phyloP scores from a whole-genome alignment of 805 yeast species.

The Nadsonia fulvescens region DNA sequence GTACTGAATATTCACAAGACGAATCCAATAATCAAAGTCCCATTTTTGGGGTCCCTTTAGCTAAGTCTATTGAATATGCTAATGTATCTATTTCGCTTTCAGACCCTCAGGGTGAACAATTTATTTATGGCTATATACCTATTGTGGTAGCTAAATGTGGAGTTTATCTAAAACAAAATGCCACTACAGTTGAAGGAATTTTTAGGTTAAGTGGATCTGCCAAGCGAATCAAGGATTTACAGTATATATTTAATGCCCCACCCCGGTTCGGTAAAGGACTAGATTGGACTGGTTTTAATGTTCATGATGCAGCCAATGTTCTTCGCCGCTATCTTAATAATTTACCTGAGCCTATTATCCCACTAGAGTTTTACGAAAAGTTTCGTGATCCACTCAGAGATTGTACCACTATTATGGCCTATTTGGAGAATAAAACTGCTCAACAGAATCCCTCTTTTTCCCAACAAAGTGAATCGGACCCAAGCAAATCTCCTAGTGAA shows the following conservation, averaged over 20 bases:
- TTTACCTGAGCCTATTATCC: constrained; percentile 83
- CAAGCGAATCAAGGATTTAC: constrained; percentile 73
- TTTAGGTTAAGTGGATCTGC: constrained; percentile 87
- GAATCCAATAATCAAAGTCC: constrained; percentile 14
- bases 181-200: constrained; percentile 67
- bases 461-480: not conserved
- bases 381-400: constrained; percentile 62
- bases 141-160: constrained; percentile 94
- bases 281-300: constrained; percentile 85
- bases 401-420: constrained; percentile 43
- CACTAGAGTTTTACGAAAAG: constrained; percentile 52
- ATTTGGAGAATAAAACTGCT: constrained; percentile 41
- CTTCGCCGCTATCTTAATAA: constrained; percentile 73
- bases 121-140: constrained; percentile 79
- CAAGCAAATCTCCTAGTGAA: too few species aligned
- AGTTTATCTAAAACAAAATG: constrained; percentile 54
- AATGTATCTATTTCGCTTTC: constrained; percentile 57
- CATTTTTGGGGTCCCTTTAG: constrained; percentile 70
- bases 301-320: constrained; percentile 90
- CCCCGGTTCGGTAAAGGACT: constrained; percentile 81
- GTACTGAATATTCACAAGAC: constrained; percentile 3
- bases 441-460: constrained; percentile 6
- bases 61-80: constrained; percentile 54
- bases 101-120: constrained; percentile 36
- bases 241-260: constrained; percentile 64